phyloP scores from a whole-genome alignment of 2,329 filamentous ascomycete species.

The Cladophialophora carrionii region DNA sequence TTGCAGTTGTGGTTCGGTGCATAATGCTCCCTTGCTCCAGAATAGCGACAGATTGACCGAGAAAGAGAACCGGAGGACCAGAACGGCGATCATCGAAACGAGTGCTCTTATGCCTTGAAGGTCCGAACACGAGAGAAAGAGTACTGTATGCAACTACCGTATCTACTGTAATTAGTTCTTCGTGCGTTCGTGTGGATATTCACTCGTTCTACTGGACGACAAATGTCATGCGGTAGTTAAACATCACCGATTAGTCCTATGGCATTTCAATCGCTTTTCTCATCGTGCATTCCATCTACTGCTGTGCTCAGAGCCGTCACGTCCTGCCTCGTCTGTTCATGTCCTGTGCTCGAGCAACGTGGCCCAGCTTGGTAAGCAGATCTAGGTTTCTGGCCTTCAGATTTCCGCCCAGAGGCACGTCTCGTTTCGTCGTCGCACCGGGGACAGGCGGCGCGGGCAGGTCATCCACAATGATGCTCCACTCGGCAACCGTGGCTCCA shows the following conservation, averaged over 20 bases:
- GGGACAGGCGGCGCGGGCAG: slow-evolving; percentile 6
- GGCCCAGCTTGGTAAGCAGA: slow-evolving; percentile 25
- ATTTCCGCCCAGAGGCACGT: slow-evolving; percentile 16
- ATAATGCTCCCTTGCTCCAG: no score
- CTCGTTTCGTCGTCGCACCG: slow-evolving; percentile 7
- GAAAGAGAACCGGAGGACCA: no score
- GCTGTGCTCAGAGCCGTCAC: background rate
- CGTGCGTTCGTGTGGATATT: background rate
- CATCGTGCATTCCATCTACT: background rate
- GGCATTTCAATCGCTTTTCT: background rate
- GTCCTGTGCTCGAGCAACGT: slow-evolving; percentile 18
- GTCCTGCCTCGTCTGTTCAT: slow-evolving; percentile 6
- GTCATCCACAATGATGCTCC: slow-evolving; percentile 47
- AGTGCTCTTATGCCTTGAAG: no score
- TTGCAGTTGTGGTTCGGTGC: no score
- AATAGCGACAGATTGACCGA: no score
- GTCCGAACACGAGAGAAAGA: no score
- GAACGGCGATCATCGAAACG: no score
- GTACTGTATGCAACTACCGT: no score
- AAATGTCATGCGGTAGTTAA: no score
- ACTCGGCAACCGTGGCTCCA: slow-evolving; percentile 54
- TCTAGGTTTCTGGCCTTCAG: slow-evolving; percentile 20
- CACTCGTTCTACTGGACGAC: background rate
- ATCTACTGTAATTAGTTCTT: no score
- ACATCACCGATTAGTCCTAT: background rate